Percentiles rank a stretch among this genome's conserved stretches.
Evolutionary conservation across 2,329 filamentous ascomycete genomes (phyloP).

Genomic region (Hymenoscyphus salicellus): DNA sequence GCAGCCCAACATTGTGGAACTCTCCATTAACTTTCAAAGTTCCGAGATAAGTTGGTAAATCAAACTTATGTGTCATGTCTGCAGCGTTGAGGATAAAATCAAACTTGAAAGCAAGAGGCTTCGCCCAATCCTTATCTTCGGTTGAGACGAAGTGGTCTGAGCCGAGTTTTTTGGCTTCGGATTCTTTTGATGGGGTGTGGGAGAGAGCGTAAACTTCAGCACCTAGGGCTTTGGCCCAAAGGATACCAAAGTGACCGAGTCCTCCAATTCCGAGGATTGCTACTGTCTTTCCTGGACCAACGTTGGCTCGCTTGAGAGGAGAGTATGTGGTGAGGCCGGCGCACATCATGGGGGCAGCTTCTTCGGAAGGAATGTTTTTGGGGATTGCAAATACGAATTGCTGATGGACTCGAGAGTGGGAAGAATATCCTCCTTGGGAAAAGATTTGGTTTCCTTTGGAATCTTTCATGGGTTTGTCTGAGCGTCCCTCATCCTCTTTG

Average conservation of each 20-base stretch:
- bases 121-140: conserved; percentile 55
- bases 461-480: conserved; percentile 25
- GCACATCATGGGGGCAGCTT: conserved; percentile 67
- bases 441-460: conserved; percentile 24
- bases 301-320: conserved; percentile 48
- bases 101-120: conserved; percentile 49
- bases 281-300: conserved; percentile 54
- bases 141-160: conserved; percentile 54
- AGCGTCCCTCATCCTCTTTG: conserved; percentile 24
- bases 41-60: conserved; percentile 50
- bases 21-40: conserved; percentile 51
- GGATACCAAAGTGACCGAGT: conserved; percentile 67
- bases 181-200: conserved; percentile 54
- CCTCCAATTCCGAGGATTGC: conserved; percentile 72
- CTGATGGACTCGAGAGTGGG: conserved; percentile 48
- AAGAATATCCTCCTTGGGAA: conserved; percentile 30
- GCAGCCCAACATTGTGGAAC: conserved; percentile 58
- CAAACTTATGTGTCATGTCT: conserved; percentile 52
- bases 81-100: conserved; percentile 52
- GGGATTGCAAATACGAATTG: conserved; percentile 60
- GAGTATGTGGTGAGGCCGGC: conserved; percentile 64
- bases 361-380: conserved; percentile 47
- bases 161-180: conserved; percentile 58
- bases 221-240: conserved; percentile 67
- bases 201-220: conserved; percentile 66